Base-by-base conservation (phyloP, 345 rosid genomes). In the Salix exigua region DNA sequence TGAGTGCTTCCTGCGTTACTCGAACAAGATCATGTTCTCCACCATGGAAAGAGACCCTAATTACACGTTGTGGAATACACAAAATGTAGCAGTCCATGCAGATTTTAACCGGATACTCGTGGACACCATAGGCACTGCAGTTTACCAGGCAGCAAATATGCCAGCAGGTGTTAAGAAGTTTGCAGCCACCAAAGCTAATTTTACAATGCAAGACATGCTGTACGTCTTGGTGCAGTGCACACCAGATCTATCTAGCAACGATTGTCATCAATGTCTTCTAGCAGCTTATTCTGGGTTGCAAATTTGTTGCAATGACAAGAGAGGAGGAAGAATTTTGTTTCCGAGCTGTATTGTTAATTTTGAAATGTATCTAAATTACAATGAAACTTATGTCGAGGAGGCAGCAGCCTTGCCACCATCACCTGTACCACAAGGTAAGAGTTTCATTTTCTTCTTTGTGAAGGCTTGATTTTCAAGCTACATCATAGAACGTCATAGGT, bases 201-300 rank as follows among this genome's bases (percentile, higher is more conserved):
- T 65, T 14, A 75, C 78, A 0, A 23, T 17, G 7, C 80, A 64
- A 46, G 76, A 40, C 60, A 78, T 64, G 18, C 12, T 84, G 46
- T 85, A 72, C 46, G 83, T 81, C 7, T 60, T 86, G 6, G 85
- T 81, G 12, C 92, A 89, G 77, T 92, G 97, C 83, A 85, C 89
- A 7, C 85, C 87, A 2, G 92, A 92, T 72, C 62, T 92, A 53
- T 73, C 82, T 50, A 75, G 50, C 33, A 0, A 11, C 33, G 84
- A 86, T 1, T 89, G 95, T 74, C 55, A 66, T 12, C 16, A n/a
- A 6, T 90, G 95, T 82, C 73, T 88, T 68, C 40, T 33, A 2
- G 30, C 4, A 23, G 75, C 77, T 44, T 53, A 69, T 50, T 28
- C 68, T 2, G 33, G n/a, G 4, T 33, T 78, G 61, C 80, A 74